Conservation (phyloP, 805 yeast species). For the Candida odintsovae region DNA sequence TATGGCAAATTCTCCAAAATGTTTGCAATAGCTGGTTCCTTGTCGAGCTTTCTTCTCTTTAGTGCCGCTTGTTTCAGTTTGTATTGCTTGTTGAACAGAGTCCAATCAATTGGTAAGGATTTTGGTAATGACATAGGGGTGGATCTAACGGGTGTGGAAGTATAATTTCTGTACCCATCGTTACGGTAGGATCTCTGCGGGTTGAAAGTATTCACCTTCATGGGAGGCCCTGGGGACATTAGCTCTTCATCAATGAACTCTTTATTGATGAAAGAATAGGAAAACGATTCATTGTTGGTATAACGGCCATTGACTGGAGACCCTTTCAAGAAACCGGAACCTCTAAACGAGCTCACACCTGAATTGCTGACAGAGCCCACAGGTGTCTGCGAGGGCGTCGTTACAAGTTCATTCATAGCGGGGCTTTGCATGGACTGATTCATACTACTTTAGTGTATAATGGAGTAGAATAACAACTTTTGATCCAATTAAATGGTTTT, state of each 20-base stretch:
- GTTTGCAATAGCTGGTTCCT: slow-evolving; percentile 9
- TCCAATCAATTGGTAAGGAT: slow-evolving; percentile 25
- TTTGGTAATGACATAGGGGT: slow-evolving; percentile 23
- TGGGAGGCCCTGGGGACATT: slow-evolving; percentile 1
- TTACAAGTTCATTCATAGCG: slow-evolving; percentile 6
- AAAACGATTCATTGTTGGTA: slow-evolving; percentile 4
- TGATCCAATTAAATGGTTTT: no score
- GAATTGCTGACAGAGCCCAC: slow-evolving; percentile 5
- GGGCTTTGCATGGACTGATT: neutral
- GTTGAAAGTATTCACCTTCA: neutral
- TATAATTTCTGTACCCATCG: slow-evolving; percentile 17
- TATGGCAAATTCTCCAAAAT: slow-evolving; percentile 25
- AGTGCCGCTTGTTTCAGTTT: slow-evolving; percentile 16
- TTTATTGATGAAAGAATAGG: slow-evolving; percentile 20
- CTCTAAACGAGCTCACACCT: slow-evolving; percentile 1
- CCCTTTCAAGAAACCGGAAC: slow-evolving; percentile 4
- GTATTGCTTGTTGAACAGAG: slow-evolving; percentile 23
- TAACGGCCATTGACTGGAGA: slow-evolving; percentile 1
- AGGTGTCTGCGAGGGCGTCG: slow-evolving; percentile 6
- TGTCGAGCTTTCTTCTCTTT: slow-evolving; percentile 2
- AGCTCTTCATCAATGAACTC: slow-evolving; percentile 19
- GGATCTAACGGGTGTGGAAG: slow-evolving; percentile 21
- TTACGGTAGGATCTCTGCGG: slow-evolving; percentile 1
- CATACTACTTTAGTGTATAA: no score
- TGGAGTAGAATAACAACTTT: no score